Conservation (phyloP, 2,329 filamentous ascomycete genomes). For the Tolypocladium paradoxum region DNA sequence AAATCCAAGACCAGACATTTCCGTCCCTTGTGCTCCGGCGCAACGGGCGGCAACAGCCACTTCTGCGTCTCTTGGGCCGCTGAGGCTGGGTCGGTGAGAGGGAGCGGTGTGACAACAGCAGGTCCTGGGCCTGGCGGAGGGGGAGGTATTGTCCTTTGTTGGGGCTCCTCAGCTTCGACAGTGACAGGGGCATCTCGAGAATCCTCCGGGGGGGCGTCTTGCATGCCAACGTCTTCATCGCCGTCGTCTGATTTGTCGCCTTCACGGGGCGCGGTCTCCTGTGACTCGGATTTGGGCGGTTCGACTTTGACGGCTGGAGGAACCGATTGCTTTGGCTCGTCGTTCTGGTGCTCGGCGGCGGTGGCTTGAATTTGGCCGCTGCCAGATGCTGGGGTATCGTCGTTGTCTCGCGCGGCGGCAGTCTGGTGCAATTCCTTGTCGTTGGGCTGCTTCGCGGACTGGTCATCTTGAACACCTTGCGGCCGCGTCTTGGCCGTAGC, state of each 20-base stretch:
- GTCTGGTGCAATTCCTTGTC: slow-evolving; percentile 37
- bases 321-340: slow-evolving; percentile 35
- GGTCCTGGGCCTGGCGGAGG: slow-evolving; percentile 37
- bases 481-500: slow-evolving; percentile 43
- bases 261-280: slow-evolving; percentile 14
- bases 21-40: slow-evolving; percentile 68
- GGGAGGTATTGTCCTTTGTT: slow-evolving; percentile 25
- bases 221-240: slow-evolving; percentile 58
- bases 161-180: slow-evolving; percentile 25
- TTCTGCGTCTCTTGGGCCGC: slow-evolving; percentile 37
- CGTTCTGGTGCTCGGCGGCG: slow-evolving; percentile 27
- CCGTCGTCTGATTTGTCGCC: slow-evolving; percentile 29
- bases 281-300: slow-evolving; percentile 23
- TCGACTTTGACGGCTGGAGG: slow-evolving; percentile 30
- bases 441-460: slow-evolving; percentile 26
- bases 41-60: slow-evolving; percentile 71
- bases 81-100: slow-evolving; percentile 27
- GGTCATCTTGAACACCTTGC: slow-evolving; percentile 40
- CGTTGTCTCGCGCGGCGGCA: slow-evolving; percentile 22
- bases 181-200: slow-evolving; percentile 32
- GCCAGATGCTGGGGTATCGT: slow-evolving; percentile 33
- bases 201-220: slow-evolving; percentile 45
- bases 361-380: slow-evolving; percentile 36
- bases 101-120: slow-evolving; percentile 28
- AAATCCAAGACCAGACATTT: slow-evolving; percentile 94